Evolutionary conservation across 108 stramenopile genomes (phyloP), one percentile per base, ranked within the genome.

Genomic region (Phaeodactylum tricornutum): DNA sequence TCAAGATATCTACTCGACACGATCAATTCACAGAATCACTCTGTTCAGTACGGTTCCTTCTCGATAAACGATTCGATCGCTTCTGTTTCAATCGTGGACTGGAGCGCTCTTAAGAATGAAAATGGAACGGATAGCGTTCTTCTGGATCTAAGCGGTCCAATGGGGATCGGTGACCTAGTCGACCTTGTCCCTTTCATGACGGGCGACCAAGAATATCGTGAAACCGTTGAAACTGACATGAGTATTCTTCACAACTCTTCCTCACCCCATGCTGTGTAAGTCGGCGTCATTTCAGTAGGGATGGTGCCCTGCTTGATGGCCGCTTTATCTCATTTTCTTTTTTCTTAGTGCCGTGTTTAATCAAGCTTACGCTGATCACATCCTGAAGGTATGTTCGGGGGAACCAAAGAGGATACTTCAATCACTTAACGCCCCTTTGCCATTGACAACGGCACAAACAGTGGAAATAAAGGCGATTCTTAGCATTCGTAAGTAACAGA

Each of bases 231-330:
- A 20, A 41, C 62, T 21, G 21, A 36, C 12, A 50, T 21, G 14
- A 64, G 29, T 36, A 55, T 71, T 21, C 22, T 71, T 19, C 69
- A 71, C 59, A 71, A 71, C 40, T 26, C 64, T 20, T 50, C 59
- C 3, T 63, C 55, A 7, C 37, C 59, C 1, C 69, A 71, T 38
- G 69, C 56, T 4, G 46, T 65, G 7, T n/a, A n/a, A n/a, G n/a
- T n/a, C n/a, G n/a, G n/a, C n/a, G n/a, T n/a, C n/a, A n/a, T n/a
- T n/a, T n/a, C n/a, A n/a, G n/a, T n/a, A n/a, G n/a, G n/a, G n/a
- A n/a, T n/a, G n/a, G n/a, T n/a, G n/a, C n/a, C n/a, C n/a, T n/a
- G n/a, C n/a, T n/a, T n/a, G n/a, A n/a, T n/a, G n/a, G n/a, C n/a
- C n/a, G n/a, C n/a, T n/a, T n/a, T n/a, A n/a, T n/a, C n/a, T n/a